Conservation (phyloP, 2,329 filamentous ascomycete genomes). For the Diplocarpon rosae region DNA sequence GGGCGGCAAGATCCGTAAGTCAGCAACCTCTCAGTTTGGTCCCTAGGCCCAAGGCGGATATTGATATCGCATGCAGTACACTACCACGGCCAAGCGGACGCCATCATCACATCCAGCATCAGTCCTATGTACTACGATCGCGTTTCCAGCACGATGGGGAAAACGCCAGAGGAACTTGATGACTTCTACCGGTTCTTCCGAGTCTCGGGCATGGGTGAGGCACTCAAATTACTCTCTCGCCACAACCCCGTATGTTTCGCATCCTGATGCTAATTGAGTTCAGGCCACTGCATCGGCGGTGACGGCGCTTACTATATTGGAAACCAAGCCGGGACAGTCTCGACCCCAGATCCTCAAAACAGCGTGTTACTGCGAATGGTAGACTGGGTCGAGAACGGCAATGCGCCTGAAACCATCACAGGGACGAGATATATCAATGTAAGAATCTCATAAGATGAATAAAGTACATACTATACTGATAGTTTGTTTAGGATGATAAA, state of each 20-base stretch:
- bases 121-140: constrained; percentile 35
- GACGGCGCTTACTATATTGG: constrained; percentile 32
- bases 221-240: constrained; percentile 28
- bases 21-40: background rate
- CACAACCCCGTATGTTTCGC: background rate
- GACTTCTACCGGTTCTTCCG: constrained; percentile 40
- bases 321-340: constrained; percentile 15
- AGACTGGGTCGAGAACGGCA: constrained; percentile 34
- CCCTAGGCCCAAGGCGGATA: background rate
- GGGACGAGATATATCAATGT: constrained; percentile 18
- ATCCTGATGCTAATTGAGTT: background rate
- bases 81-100: constrained; percentile 18
- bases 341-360: constrained; percentile 28
- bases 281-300: constrained; percentile 39
- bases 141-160: constrained; percentile 29
- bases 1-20: constrained; percentile 17
- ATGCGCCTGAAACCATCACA: constrained; percentile 29
- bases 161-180: constrained; percentile 28
- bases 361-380: constrained; percentile 39
- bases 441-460: constrained; percentile 12
- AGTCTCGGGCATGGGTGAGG: constrained; percentile 34
- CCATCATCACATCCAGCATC: constrained; percentile 33
- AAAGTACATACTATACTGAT: background rate
- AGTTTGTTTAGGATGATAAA: constrained; percentile 3
- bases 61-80: constrained; percentile 4